Evolutionary conservation across 345 rosid species (phyloP), one percentile per base, ranked within the genome.

Genomic region (Acer negundo): DNA sequence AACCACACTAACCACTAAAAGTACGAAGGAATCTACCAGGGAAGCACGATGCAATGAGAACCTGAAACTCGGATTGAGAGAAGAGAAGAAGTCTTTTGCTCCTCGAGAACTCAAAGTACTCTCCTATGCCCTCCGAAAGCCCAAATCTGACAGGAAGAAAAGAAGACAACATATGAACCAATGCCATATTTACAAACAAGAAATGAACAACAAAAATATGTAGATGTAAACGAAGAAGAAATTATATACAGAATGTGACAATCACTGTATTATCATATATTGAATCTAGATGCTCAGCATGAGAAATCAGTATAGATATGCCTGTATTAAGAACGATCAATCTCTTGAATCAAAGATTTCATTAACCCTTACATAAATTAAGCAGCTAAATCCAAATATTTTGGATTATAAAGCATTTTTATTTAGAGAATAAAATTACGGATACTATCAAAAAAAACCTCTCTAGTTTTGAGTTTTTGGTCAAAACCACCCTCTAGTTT

Each of bases 51-150:
- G 67, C 70, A 64, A 46, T 24, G 35, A 40, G 51, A 67, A 26
- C 23, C 62, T 22, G 59, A 35, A 66, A 44, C 66, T 62, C 69
- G 58, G 40, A 67, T 40, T 62, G 58, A 31, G 53, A 65, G 75
- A 40, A 19, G n/a, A 3, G 35, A 49, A 55, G 28, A 24, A 7
- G 10, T 42, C 40, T 75, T 64, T 13, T 31, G 31, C 47, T n/a
- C 61, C 40, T 19, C 40, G 1, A 7, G 44, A 26, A 67, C 62
- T 90, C 90, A 93, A 51, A 88, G 73, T 26, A 87, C 91, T 75
- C 64, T 94, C 77, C 98, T 85, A 73, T 91, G 81, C 61, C 99
- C 99, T 82, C 99, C 98, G 69, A 96, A 96, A 17, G 98, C 99
- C 99, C 97, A 96, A 81, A 94, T 91, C 97, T 96, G 87, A 63